These are phyloP conservation scores for Thuidium tamariscinum DNA, from an alignment of 225 moss, liverwort and hornwort genomes.

Conservation along the genomic window DNA sequence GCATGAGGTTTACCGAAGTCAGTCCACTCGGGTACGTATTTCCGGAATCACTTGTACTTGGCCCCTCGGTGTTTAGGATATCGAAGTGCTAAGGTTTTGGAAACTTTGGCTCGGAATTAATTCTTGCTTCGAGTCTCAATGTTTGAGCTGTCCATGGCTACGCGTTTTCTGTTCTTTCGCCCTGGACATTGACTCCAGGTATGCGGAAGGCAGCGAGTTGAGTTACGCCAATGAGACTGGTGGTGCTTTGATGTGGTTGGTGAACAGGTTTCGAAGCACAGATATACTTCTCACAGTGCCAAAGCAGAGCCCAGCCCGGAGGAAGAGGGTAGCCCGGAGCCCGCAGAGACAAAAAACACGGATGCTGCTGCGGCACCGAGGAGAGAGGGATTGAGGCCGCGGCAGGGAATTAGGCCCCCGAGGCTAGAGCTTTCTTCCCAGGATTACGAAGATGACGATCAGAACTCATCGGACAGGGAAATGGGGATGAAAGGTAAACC, in stretches of 20 bases:
- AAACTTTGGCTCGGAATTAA: neutral
- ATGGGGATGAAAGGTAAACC: conserved; percentile 36
- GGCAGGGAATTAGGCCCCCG: conserved; percentile 42
- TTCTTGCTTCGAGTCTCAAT: neutral
- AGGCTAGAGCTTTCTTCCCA: conserved; percentile 57
- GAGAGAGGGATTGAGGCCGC: conserved; percentile 64
- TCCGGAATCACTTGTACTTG: neutral
- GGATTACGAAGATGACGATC: conserved; percentile 52
- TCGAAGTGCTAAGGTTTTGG: neutral
- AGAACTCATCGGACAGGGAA: conserved; percentile 49
- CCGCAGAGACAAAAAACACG: conserved; percentile 37
- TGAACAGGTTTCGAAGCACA: conserved; percentile 36
- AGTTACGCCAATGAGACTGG: neutral
- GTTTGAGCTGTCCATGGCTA: neutral
- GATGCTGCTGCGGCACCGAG: conserved; percentile 54
- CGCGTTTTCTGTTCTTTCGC: neutral
- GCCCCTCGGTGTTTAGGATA: neutral
- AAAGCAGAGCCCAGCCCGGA: conserved; percentile 46
- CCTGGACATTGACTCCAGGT: neutral
- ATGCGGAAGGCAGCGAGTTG: neutral
- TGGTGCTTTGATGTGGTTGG: neutral
- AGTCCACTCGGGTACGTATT: conserved; percentile 36
- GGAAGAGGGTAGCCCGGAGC: conserved; percentile 53
- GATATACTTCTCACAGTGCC: conserved; percentile 23
- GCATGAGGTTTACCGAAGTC: conserved; percentile 25